Evolutionary conservation across 2,329 filamentous ascomycete species (phyloP).

Genomic region (Meredithiella fracta): DNA sequence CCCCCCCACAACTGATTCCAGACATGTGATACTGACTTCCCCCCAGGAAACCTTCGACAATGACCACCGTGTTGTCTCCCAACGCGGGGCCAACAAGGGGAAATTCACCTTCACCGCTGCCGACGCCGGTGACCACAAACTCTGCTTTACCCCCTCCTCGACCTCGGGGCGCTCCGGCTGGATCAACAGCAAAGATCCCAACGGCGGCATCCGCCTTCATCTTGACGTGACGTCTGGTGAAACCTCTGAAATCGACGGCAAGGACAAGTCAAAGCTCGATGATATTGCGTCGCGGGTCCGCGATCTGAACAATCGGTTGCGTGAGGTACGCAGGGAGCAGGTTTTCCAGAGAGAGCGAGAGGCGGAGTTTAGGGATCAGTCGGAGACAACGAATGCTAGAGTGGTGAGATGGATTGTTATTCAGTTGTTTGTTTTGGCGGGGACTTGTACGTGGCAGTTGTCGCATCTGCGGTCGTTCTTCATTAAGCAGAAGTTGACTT

Average conservation of each 20-base stretch:
- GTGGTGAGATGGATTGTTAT: slow-evolving; percentile 90
- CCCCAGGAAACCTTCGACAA: slow-evolving; percentile 84
- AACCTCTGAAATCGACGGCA: slow-evolving; percentile 82
- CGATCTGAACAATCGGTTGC: slow-evolving; percentile 73
- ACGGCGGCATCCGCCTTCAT: slow-evolving; percentile 66
- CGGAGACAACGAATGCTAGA: slow-evolving; percentile 77
- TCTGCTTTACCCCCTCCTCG: slow-evolving; percentile 82
- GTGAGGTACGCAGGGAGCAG: slow-evolving; percentile 86
- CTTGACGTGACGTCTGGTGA: slow-evolving; percentile 90
- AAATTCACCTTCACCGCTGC: slow-evolving; percentile 92
- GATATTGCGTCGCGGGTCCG: slow-evolving; percentile 77
- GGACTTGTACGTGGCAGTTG: slow-evolving; percentile 92
- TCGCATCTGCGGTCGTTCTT: slow-evolving; percentile 94
- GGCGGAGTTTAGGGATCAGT: slow-evolving; percentile 95
- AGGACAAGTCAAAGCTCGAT: slow-evolving; percentile 81
- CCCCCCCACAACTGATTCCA: background rate
- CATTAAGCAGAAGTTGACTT: slow-evolving; percentile 99
- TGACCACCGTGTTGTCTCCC: slow-evolving; percentile 86
- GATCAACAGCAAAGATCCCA: slow-evolving; percentile 47
- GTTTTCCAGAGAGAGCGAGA: slow-evolving; percentile 95
- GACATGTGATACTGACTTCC: slow-evolving; percentile 6
- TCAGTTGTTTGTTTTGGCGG: slow-evolving; percentile 66
- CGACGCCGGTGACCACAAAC: slow-evolving; percentile 85
- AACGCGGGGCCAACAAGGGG: slow-evolving; percentile 58
- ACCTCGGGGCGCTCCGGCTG: slow-evolving; percentile 53